Evolutionary conservation across 106 monocot genomes (phyloP), one percentile per base, ranked within the genome.

Genomic region (Allium cepa): DNA sequence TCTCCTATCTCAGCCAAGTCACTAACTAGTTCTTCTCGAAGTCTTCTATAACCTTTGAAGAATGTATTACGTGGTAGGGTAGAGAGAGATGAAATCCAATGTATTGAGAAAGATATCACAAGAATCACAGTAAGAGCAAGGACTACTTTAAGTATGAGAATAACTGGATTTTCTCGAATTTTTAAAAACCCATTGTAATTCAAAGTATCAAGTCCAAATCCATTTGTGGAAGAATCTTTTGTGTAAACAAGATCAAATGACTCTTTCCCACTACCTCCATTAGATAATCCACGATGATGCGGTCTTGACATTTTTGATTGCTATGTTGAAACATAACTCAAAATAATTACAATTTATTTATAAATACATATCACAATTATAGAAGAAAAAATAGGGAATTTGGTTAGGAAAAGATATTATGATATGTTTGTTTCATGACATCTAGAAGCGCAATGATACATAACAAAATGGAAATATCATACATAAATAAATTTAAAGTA

Each of bases 61-160:
- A 86, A 71, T 60, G 63, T 75, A 50, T 68, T 70, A 2, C 60
- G 60, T 3, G 79, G 63, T 17, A 79, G 56, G 7, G 77, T 74
- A 47, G 94, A 87, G 53, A 90, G 78, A 59, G 90, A 82, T 49
- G 83, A 56, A n/a, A 84, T 75, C 87, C 90, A 90, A 59, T 78
- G 85, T 26, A 94, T 78, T 10, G 94, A 94, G 47, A 78, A 72
- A 0, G 67, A 72, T 14, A 94, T 58, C 13, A 74, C 82, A 7
- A 72, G 60, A 28, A 62, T 49, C 11, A 78, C 63, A 70, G 81
- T 26, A 16, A 80, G 65, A 10, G 76, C 56, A 36, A 90, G 53
- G 9, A 72, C 74, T 49, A 90, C 73, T 77, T 80, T 87, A 10
- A 85, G 10, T 50, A 85, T 47, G 56, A 68, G 51, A 46, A 66